Evolutionary conservation across 2,329 filamentous ascomycete genomes (phyloP), one percentile per base, ranked within the genome.

Genomic region (Scedosporium apiospermum): DNA sequence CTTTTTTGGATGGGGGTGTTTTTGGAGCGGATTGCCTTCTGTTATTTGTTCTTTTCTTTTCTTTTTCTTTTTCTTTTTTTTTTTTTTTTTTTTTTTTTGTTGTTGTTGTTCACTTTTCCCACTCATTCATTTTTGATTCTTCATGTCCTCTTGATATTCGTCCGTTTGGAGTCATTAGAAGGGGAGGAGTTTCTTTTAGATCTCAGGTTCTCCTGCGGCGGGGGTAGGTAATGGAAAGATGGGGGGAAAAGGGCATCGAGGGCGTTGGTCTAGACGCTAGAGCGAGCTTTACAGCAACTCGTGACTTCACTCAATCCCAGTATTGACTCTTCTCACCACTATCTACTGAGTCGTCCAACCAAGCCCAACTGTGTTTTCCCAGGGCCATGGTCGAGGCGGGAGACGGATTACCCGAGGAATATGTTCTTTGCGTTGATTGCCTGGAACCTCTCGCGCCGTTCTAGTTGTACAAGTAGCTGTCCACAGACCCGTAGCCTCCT

Each of bases 281-380:
- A 63, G 23, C 34, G 61, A 38, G 26, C 18, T 42, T 61, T 30
- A 41, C 46, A 53, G 46, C 34, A 57, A 62, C 44, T 49, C 44
- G 18, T 21, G n/a, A 49, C 44, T 49, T 49, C 18, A 21, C 44
- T 21, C 44, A 49, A 23, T 18, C 26, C 21, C 60, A 61, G 69
- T 68, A 67, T 69, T 63, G 58, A 49, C 44, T 21, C 34, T 57
- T 57, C 46, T 60, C 34, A 38, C 34, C 10, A 38, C 34, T 38
- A 38, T 38, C 34, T 4, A 10, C 10, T 14, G 10, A 38, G 10
- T 38, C 34, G 34, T 14, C 34, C 3, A 38, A 38, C 34, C 4
- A 38, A 14, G 34, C 34, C 10, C 34, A 38, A 38, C 34, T 9
- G 12, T 12, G 10, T 12, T 38, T 14, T 12, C 34, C 4, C 30